A percentile compares a stretch with the other conserved stretches of the same genome.
phyloP scores from a whole-genome alignment of 2,329 filamentous ascomycete species.

The Aspergillus novoparasiticus region DNA sequence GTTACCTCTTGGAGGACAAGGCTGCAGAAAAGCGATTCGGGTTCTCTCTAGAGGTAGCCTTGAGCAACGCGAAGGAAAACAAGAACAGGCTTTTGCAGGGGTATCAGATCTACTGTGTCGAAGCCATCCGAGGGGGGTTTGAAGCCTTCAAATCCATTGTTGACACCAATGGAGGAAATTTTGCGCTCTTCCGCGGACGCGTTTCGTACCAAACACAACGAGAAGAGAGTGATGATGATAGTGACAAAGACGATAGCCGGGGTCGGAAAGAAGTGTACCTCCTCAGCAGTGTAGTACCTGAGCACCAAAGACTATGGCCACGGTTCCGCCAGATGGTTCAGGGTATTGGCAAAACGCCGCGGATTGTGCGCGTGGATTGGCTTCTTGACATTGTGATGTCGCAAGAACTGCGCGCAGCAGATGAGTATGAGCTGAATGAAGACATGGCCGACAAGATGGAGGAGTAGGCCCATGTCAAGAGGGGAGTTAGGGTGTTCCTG shows the following conservation, averaged over 20 bases:
- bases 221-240: constrained; percentile 37
- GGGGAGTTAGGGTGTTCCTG: background rate
- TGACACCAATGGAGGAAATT: constrained; percentile 83
- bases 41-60: constrained; percentile 68
- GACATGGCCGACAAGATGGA: constrained; percentile 30
- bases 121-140: constrained; percentile 75
- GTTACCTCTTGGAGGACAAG: constrained; percentile 71
- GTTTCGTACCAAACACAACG: constrained; percentile 69
- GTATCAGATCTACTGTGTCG: constrained; percentile 81
- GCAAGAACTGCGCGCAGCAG: constrained; percentile 72
- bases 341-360: constrained; percentile 75
- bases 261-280: constrained; percentile 78
- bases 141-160: constrained; percentile 86
- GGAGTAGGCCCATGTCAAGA: constrained; percentile 9
- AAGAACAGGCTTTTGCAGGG: constrained; percentile 73
- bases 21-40: constrained; percentile 72
- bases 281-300: constrained; percentile 66
- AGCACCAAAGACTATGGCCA: constrained; percentile 75
- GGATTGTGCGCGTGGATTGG: constrained; percentile 87
- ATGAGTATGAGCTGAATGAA: constrained; percentile 57
- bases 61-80: constrained; percentile 73
- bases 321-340: constrained; percentile 78
- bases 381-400: constrained; percentile 85
- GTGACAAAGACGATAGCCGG: constrained; percentile 62
- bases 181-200: constrained; percentile 74